Conservation (phyloP, 768 basidiomycete genomes). For the Kwoniella botswanensis region DNA sequence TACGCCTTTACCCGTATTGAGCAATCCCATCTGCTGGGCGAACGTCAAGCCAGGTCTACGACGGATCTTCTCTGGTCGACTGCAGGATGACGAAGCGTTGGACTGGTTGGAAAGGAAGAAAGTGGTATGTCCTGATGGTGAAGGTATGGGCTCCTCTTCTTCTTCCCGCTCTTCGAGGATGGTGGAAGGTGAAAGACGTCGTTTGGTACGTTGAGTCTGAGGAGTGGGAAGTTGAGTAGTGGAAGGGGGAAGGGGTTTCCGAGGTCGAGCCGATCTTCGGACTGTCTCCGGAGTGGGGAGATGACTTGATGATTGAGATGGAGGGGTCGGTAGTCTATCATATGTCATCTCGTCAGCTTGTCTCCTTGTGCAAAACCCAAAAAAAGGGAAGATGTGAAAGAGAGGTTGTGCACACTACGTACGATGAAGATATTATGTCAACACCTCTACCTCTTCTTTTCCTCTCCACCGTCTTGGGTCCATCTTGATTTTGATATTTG, state of each 20-base stretch:
- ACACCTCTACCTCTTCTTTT: slow-evolving; percentile 39
- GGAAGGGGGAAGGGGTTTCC: slow-evolving; percentile 22
- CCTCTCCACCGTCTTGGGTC: slow-evolving; percentile 39
- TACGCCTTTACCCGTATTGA: slow-evolving; percentile 36
- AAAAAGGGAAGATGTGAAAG: neutral
- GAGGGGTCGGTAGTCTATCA: slow-evolving; percentile 39
- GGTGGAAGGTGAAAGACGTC: slow-evolving; percentile 1
- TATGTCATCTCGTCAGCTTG: slow-evolving; percentile 5
- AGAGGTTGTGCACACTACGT: slow-evolving; percentile 12
- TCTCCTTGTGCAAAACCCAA: neutral
- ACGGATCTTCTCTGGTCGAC: slow-evolving; percentile 25
- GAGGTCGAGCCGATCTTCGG: slow-evolving; percentile 23
- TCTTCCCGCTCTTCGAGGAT: neutral
- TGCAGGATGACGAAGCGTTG: neutral
- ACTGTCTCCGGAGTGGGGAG: slow-evolving; percentile 46
- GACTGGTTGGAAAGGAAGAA: slow-evolving; percentile 41
- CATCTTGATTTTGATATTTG: slow-evolving; percentile 9
- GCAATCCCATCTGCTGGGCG: slow-evolving; percentile 50
- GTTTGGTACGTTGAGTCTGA: slow-evolving; percentile 45
- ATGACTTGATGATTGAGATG: slow-evolving; percentile 31
- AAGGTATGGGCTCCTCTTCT: slow-evolving; percentile 16
- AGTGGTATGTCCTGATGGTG: slow-evolving; percentile 48
- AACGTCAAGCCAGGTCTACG: slow-evolving; percentile 50
- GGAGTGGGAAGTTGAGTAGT: slow-evolving; percentile 41
- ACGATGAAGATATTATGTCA: slow-evolving; percentile 34